Evolutionary conservation across 257 asterid genomes (phyloP), one percentile per base, ranked within the genome.

Genomic region (Solanum gandarillasii): DNA sequence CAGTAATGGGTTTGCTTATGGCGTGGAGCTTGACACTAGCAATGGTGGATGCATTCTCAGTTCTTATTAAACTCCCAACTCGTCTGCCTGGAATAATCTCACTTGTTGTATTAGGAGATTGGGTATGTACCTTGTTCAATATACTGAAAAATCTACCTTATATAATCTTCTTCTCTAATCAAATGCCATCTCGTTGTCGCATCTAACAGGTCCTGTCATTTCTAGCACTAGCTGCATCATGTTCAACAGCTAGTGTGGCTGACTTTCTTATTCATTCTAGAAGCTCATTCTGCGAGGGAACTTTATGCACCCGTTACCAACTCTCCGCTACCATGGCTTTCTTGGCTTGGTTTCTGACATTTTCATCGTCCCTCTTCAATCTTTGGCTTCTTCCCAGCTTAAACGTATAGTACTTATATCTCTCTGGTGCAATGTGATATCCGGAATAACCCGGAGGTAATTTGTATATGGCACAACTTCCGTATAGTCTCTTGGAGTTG

Each of bases 1-100:
- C 99, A 23, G 88, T 95, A 23, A 96, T 96, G 99, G 98, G 98
- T 13, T 39, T 39, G 46, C 92, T 94, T 79, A 92, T 96, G n/a
- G 98, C 99, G 21, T 96, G 99, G 99, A 95, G 98, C 92, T 87
- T 96, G 88, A 95, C 98, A 27, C 86, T 96, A 81, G 98, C 98
- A 3, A 89, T 92, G 91, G 99, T 93, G 86, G 99, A 96, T 70
- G 92, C 92, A 34, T 92, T 93, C 90, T 92, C 97, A 0, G 93
- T 95, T 39, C 92, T 95, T 43, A 65, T 94, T 21, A 94, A 91
- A 81, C 95, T 97, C 12, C 94, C 98, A 34, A 81, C 93, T 88
- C 94, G 90, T 52, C 95, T 91, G 67, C 91, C 92, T 5, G 95
- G 98, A 88, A 83, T 94, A 62, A 89, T 95, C 68, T 91, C 95